These are phyloP conservation scores for Coemansia sp. DNA, from an alignment of 192 early-diverging fungal species.

Conservation along the genomic window DNA sequence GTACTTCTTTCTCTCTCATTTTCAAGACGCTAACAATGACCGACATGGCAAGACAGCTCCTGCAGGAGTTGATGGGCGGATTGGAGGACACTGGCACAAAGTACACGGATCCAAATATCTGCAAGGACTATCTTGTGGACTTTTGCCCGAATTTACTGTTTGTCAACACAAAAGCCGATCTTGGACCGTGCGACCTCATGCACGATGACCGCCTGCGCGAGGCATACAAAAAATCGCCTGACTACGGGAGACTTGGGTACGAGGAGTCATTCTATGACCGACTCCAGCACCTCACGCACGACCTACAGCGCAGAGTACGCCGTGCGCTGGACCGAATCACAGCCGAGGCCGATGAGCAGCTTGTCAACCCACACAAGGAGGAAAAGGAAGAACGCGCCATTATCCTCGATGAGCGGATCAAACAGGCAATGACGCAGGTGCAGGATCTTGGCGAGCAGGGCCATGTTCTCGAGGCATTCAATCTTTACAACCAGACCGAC, in stretches of 20 bases:
- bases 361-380: slow-evolving; percentile 64
- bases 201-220: slow-evolving; percentile 79
- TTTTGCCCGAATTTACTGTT: slow-evolving; percentile 83
- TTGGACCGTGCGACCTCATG: slow-evolving; percentile 68
- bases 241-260: slow-evolving; percentile 69
- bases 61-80: slow-evolving; percentile 55
- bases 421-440: slow-evolving; percentile 63
- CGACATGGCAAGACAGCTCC: slow-evolving; percentile 51
- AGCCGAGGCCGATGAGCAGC: slow-evolving; percentile 64
- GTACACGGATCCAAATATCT: slow-evolving; percentile 57
- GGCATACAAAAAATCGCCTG: slow-evolving; percentile 59
- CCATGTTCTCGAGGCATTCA: slow-evolving; percentile 69
- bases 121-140: slow-evolving; percentile 77
- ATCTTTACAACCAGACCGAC: slow-evolving; percentile 65
- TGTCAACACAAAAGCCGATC: slow-evolving; percentile 84
- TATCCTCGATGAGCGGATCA: slow-evolving; percentile 79
- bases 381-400: slow-evolving; percentile 81
- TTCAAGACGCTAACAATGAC: slow-evolving; percentile 23
- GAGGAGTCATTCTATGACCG: slow-evolving; percentile 72
- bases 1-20: too few relatives aligned
- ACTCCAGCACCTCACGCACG: slow-evolving; percentile 62
- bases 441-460: slow-evolving; percentile 76
- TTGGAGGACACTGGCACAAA: slow-evolving; percentile 42
- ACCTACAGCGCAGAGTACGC: slow-evolving; percentile 71
- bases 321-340: slow-evolving; percentile 68